Percentiles rank a stretch among this genome's conserved stretches.
These are phyloP conservation scores for Orbilia javanica DNA, from an alignment of 2,329 filamentous ascomycete genomes.

Conservation along the genomic window DNA sequence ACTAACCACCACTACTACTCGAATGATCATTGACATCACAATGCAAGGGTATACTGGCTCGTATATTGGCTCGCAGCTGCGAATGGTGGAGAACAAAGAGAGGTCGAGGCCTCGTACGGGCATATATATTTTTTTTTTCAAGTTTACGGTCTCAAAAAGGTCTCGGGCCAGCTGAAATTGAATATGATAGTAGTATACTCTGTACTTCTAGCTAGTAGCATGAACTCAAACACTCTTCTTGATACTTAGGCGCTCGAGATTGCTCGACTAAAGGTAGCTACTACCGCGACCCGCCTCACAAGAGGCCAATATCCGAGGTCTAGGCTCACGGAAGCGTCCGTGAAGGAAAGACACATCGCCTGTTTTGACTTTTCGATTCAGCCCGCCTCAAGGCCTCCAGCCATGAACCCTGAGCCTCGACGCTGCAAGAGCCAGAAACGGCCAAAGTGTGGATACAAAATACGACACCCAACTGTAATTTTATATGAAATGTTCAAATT, in stretches of 20 bases:
- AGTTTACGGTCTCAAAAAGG: background rate
- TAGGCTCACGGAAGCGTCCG: slow-evolving; percentile 26
- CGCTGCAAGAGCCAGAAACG: slow-evolving; percentile 14
- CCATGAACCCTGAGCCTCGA: slow-evolving; percentile 31
- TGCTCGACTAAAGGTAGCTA: background rate
- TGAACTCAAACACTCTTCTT: slow-evolving; percentile 20
- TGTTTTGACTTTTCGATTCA: slow-evolving; percentile 28
- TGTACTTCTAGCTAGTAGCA: background rate
- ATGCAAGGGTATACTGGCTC: slow-evolving; percentile 40
- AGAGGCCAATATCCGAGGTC: slow-evolving; percentile 21
- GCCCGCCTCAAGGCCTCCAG: slow-evolving; percentile 2
- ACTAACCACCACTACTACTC: slow-evolving; percentile 17
- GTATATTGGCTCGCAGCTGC: slow-evolving; percentile 32
- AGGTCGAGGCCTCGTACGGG: slow-evolving; percentile 14
- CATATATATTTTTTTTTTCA: background rate
- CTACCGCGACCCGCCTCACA: slow-evolving; percentile 19
- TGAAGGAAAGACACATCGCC: slow-evolving; percentile 26
- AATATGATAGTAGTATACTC: background rate
- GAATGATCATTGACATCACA: slow-evolving; percentile 52
- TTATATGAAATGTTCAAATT: slow-evolving; percentile 23
- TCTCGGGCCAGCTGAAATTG: slow-evolving; percentile 6
- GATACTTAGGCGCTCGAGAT: slow-evolving; percentile 8
- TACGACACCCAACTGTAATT: slow-evolving; percentile 1
- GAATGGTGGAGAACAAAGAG: background rate
- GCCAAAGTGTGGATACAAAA: slow-evolving; percentile 20